phyloP scores from a whole-genome alignment of 257 asterid genomes.

The Solanum pimpinellifolium region DNA sequence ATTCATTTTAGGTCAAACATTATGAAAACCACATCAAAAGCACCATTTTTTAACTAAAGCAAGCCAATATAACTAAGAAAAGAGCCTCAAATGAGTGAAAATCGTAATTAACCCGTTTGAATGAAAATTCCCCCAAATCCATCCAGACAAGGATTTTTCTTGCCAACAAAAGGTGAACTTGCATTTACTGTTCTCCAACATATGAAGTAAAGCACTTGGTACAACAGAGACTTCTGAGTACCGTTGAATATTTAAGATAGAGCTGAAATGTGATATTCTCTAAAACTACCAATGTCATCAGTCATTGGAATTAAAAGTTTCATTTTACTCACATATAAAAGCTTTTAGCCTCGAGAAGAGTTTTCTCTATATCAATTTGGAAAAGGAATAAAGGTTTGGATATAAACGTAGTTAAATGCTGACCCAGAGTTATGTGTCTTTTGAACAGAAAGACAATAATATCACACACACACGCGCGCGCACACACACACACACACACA shows the following conservation, averaged over 20 bases:
- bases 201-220: neutral
- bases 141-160: conserved; percentile 37
- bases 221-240: neutral
- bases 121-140: too few relatives aligned
- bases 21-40: too few relatives aligned
- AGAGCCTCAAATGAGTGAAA: too few relatives aligned
- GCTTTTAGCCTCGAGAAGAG: conserved; percentile 87
- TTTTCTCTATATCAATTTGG: conserved; percentile 90
- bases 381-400: conserved; percentile 75
- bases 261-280: neutral
- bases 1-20: too few relatives aligned
- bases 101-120: too few relatives aligned
- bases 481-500: too few relatives aligned
- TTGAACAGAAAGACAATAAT: conserved; percentile 30
- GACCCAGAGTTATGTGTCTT: conserved; percentile 82
- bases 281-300: neutral
- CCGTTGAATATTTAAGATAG: neutral
- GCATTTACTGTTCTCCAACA: neutral
- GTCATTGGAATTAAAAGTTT: neutral
- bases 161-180: neutral
- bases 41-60: too few relatives aligned
- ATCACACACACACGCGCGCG: neutral
- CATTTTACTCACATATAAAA: conserved; percentile 57
- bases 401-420: conserved; percentile 73
- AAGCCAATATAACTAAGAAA: too few relatives aligned